phyloP scores from a whole-genome alignment of 164 flowering plant genomes.

The Taxillus chinensis region DNA sequence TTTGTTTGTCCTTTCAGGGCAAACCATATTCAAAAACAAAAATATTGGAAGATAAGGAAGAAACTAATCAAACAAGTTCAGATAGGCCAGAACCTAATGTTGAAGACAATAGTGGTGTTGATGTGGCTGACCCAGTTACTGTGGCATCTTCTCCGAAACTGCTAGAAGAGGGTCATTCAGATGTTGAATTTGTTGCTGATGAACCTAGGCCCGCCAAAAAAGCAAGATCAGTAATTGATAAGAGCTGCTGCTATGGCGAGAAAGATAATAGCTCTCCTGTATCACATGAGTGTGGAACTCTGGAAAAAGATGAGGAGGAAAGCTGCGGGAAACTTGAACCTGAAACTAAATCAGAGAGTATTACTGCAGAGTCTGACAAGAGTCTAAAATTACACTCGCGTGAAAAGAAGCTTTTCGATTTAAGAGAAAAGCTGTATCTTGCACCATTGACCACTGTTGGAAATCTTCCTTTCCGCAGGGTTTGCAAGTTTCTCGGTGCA shows the following conservation, averaged over 20 bases:
- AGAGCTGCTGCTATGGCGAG: slow-evolving; percentile 15
- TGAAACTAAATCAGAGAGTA: slow-evolving; percentile 15
- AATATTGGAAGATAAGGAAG: slow-evolving; percentile 13
- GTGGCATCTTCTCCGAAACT: slow-evolving; percentile 16
- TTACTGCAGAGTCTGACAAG: slow-evolving; percentile 32
- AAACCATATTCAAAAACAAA: neutral
- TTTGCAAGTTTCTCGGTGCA: slow-evolving; percentile 86
- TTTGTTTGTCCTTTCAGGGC: neutral
- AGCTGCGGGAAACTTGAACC: slow-evolving; percentile 16
- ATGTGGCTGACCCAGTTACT: slow-evolving; percentile 12
- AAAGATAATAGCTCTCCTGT: slow-evolving; percentile 24
- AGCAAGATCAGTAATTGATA: slow-evolving; percentile 37
- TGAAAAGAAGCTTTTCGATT: slow-evolving; percentile 87
- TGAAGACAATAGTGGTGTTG: slow-evolving; percentile 25
- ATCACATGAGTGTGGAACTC: slow-evolving; percentile 7
- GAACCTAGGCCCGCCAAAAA: slow-evolving; percentile 58
- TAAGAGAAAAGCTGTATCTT: slow-evolving; percentile 77
- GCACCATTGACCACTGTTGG: slow-evolving; percentile 98
- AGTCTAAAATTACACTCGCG: slow-evolving; percentile 65
- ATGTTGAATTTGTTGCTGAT: slow-evolving; percentile 21
- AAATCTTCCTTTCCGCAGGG: slow-evolving; percentile 86
- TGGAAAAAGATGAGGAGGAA: slow-evolving; percentile 15
- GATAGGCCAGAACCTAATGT: slow-evolving; percentile 20
- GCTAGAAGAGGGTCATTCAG: slow-evolving; percentile 19
- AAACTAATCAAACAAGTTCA: slow-evolving; percentile 14